These are phyloP conservation scores for Yamadazyma spencermartinsiae DNA, from an alignment of 1,139 yeast species.

Conservation along the genomic window DNA sequence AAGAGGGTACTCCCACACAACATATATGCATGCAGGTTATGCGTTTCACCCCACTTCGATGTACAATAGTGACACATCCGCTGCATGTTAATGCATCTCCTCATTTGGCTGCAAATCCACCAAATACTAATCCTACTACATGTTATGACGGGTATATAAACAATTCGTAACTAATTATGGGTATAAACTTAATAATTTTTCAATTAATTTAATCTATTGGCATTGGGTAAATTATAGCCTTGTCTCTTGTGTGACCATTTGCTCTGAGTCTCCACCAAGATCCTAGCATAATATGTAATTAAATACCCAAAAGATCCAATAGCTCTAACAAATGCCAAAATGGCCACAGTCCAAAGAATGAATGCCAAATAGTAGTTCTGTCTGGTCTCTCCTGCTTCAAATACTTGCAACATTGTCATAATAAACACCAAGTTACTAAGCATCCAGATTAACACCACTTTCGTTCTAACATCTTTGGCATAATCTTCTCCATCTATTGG, in stretches of 20 bases:
- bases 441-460: constrained; percentile 93
- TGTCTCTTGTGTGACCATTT: constrained; percentile 44
- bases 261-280: constrained; percentile 41
- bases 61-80: too few species aligned
- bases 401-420: constrained; percentile 85
- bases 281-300: constrained; percentile 39
- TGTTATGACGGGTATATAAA: too few species aligned
- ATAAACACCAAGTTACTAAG: constrained; percentile 74
- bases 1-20: too few species aligned
- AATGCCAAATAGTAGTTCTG: constrained; percentile 74
- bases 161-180: too few species aligned
- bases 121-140: too few species aligned
- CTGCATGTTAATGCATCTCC: too few species aligned
- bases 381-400: constrained; percentile 57
- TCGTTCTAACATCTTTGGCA: constrained; percentile 89
- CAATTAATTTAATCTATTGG: constrained; percentile 34
- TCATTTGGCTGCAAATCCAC: too few species aligned
- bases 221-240: constrained; percentile 39
- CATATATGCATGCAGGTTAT: too few species aligned
- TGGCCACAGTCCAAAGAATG: constrained; percentile 90
- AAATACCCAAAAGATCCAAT: constrained; percentile 73
- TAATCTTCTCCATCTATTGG: constrained; percentile 75
- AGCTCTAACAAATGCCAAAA: constrained; percentile 76
- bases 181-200: too few species aligned
- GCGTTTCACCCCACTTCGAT: too few species aligned